A percentile compares a stretch with the other conserved stretches of the same genome.
phyloP scores from a whole-genome alignment of 768 basidiomycete species.

The Hypholoma sublateritium region DNA sequence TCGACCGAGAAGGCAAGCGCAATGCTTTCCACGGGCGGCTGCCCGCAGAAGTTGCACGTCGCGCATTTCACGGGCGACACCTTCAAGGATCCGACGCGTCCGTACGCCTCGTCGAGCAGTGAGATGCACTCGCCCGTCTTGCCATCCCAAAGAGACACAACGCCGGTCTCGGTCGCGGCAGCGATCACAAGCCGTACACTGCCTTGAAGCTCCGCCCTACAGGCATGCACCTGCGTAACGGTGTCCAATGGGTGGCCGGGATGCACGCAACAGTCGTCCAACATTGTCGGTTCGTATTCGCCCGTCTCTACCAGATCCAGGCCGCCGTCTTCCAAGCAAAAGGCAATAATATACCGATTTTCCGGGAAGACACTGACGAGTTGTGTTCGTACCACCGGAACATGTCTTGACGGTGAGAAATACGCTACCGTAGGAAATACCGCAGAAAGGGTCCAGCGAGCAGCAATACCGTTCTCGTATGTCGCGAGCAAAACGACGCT shows the following conservation, averaged over 20 bases:
- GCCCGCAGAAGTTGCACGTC: slow-evolving; percentile 71
- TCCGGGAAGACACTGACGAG: slow-evolving; percentile 50
- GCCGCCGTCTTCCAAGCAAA: slow-evolving; percentile 64
- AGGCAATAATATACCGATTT: slow-evolving; percentile 51
- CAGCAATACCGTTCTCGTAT: slow-evolving; percentile 60
- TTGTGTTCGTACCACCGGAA: slow-evolving; percentile 45
- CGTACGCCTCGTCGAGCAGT: slow-evolving; percentile 59
- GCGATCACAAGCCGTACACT: slow-evolving; percentile 53
- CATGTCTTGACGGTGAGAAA: slow-evolving; percentile 43
- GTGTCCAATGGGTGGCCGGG: slow-evolving; percentile 60
- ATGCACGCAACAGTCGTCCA: slow-evolving; percentile 47
- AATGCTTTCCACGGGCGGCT: slow-evolving; percentile 65
- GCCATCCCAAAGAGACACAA: slow-evolving; percentile 77
- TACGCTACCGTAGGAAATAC: slow-evolving; percentile 28
- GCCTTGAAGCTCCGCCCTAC: slow-evolving; percentile 50
- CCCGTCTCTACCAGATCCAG: slow-evolving; percentile 60
- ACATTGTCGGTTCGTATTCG: slow-evolving; percentile 39
- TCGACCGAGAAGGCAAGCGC: slow-evolving; percentile 66
- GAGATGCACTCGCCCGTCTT: slow-evolving; percentile 62
- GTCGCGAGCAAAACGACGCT: slow-evolving; percentile 42
- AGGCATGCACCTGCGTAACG: slow-evolving; percentile 54
- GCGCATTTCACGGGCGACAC: slow-evolving; percentile 53
- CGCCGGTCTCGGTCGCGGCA: slow-evolving; percentile 63
- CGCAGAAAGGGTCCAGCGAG: slow-evolving; percentile 49
- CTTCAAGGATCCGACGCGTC: slow-evolving; percentile 58